These are phyloP conservation scores for Botryotinia calthae DNA, from an alignment of 2,329 filamentous ascomycete species.

Conservation along the genomic window DNA sequence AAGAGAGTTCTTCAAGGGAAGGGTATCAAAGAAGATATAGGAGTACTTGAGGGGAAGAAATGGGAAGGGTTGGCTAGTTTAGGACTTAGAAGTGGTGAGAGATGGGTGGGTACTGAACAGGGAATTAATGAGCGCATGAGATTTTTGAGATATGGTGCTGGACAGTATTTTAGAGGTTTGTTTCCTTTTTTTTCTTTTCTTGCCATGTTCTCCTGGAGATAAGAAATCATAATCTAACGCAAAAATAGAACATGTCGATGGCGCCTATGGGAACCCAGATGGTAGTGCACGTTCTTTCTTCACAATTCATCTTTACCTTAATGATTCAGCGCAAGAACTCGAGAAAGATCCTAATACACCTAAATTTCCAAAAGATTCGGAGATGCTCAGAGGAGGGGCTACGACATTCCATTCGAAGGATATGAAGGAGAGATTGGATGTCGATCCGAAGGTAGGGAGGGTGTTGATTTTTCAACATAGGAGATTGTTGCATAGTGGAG, in stretches of 20 bases:
- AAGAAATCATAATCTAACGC: not conserved
- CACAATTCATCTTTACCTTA: constrained; percentile 56
- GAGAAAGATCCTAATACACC: constrained; percentile 28
- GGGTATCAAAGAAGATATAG: constrained; percentile 45
- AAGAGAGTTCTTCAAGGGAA: constrained; percentile 51
- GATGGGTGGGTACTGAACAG: constrained; percentile 26
- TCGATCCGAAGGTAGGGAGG: constrained; percentile 56
- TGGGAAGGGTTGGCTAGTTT: constrained; percentile 40
- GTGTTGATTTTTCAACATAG: constrained; percentile 60
- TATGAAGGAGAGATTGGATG: constrained; percentile 46
- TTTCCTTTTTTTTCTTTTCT: constrained; percentile 26
- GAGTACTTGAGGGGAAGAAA: constrained; percentile 36
- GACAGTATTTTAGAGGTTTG: constrained; percentile 65
- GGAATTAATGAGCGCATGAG: constrained; percentile 71
- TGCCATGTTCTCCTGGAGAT: not conserved
- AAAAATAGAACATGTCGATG: constrained; percentile 33
- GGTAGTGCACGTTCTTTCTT: constrained; percentile 41
- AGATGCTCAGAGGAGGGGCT: constrained; percentile 43
- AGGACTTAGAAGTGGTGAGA: constrained; percentile 25
- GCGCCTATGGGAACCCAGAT: constrained; percentile 49
- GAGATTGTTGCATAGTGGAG: constrained; percentile 52
- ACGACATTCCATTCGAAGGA: constrained; percentile 53
- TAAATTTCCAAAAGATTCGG: not conserved
- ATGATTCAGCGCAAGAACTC: constrained; percentile 47
- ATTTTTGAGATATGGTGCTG: constrained; percentile 69